phyloP scores from a whole-genome alignment of 2,329 filamentous ascomycete genomes.

The Plectosphaerella plurivora region DNA sequence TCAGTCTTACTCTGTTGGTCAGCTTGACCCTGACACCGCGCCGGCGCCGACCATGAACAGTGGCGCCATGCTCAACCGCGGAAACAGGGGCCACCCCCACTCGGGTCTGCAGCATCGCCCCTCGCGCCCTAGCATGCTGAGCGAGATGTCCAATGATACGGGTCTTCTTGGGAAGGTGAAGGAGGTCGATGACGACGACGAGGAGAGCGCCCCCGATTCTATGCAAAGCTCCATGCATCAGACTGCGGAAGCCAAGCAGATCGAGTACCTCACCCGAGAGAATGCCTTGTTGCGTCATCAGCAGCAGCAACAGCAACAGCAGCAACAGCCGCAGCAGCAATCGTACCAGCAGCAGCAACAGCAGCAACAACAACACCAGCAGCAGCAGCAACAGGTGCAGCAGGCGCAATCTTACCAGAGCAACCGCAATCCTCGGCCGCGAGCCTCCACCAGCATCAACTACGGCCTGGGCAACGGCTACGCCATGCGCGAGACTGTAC shows the following conservation, averaged over 20 bases:
- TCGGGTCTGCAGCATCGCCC: conserved; percentile 75
- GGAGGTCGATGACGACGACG: conserved; percentile 63
- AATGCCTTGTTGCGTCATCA: conserved; percentile 59
- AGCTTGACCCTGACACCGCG: conserved; percentile 66
- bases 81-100: conserved; percentile 43
- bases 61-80: conserved; percentile 46
- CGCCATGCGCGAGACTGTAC: conserved; percentile 53
- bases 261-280: conserved; percentile 58
- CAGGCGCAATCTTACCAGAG: not conserved
- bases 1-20: conserved; percentile 93
- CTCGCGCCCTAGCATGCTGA: conserved; percentile 72
- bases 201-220: conserved; percentile 49
- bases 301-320: conserved; percentile 25
- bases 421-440: conserved; percentile 38
- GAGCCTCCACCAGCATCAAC: conserved; percentile 50
- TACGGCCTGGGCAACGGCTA: conserved; percentile 55
- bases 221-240: conserved; percentile 51
- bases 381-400: not conserved
- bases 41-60: conserved; percentile 35
- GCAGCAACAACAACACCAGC: not conserved
- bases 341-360: too few relatives aligned
- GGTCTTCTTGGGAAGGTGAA: conserved; percentile 63
- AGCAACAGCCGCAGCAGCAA: conserved; percentile 29
- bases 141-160: conserved; percentile 64
- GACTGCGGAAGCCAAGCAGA: conserved; percentile 54